Base-by-base conservation (phyloP, 495 filamentous ascomycete species). In the Xylaria venustula region DNA sequence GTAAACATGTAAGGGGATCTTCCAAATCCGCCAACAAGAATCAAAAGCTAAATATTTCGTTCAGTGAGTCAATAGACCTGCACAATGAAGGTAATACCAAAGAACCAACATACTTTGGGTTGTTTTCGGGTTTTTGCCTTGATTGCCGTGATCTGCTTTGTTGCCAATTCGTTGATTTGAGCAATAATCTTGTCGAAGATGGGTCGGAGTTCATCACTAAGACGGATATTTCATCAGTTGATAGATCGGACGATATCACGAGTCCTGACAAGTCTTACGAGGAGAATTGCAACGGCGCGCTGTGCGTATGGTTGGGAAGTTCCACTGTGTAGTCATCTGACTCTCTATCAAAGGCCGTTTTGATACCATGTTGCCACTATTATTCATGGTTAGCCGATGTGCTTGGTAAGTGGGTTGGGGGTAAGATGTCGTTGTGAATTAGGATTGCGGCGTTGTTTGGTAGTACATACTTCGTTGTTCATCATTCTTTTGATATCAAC, bases 361-460 rank as follows among this genome's bases (percentile, higher is more conserved):
- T 55, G 12, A 55, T 55, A 20, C 40, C 53, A 7, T 55, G 53
- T 45, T 55, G 37, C 53, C 53, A 55, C 53, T 55, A 34, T 11
- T 4, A 19, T 7, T 4, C 17, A 7, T 45, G 26, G 25, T 55
- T 17, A 55, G 40, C 23, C 17, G n/a, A n/a, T n/a, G n/a, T n/a
- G n/a, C n/a, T n/a, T n/a, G n/a, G n/a, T n/a, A n/a, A n/a, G 2
- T 14, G 14, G 7, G 20, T 26, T 15, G 1, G 6, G 19, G 34
- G 8, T 14, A 1, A 8, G 20, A 30, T 42, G 2, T 1, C 12
- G 14, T 2, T 25, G 20, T n/a, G n/a, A n/a, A n/a, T n/a, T n/a
- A n/a, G n/a, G n/a, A 37, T 7, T 17, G 17, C 11, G 20, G 3
- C 34, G 9, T n/a, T 45, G n/a, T n/a, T 45, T 45, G 19, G n/a